phyloP scores from a whole-genome alignment of 768 basidiomycete species.

The Russula griseocarnosa region DNA sequence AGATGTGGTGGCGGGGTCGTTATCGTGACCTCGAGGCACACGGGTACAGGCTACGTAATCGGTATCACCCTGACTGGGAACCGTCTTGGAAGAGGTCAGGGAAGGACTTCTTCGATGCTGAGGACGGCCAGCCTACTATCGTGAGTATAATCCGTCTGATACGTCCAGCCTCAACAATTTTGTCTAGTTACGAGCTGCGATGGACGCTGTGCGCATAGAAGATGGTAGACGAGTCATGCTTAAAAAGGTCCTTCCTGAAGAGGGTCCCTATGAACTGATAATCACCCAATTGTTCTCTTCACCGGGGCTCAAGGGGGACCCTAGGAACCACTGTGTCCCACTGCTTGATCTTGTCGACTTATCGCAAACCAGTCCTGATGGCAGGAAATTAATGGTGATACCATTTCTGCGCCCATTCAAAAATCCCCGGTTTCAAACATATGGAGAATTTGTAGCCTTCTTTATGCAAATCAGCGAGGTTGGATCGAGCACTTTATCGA shows the following conservation, averaged over 20 bases:
- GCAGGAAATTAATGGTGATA: constrained; percentile 24
- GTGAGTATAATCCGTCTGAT: background rate
- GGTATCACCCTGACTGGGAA: constrained; percentile 16
- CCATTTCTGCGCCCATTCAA: constrained; percentile 26
- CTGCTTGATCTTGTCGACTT: constrained; percentile 22
- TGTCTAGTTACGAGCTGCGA: constrained; percentile 10
- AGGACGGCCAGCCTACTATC: constrained; percentile 17
- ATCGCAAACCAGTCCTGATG: background rate
- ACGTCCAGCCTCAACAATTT: background rate
- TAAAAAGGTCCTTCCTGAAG: constrained; percentile 25
- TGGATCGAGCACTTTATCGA: background rate
- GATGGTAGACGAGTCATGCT: constrained; percentile 27
- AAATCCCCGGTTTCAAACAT: constrained; percentile 25
- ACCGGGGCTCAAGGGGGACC: constrained; percentile 6
- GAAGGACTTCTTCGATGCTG: constrained; percentile 10
- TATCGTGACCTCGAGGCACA: constrained; percentile 14
- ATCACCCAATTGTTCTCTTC: constrained; percentile 14
- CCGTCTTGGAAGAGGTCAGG: constrained; percentile 10
- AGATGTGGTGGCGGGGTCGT: constrained; percentile 18
- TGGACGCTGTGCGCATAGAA: constrained; percentile 25
- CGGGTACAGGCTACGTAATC: constrained; percentile 20
- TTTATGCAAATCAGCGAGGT: constrained; percentile 24
- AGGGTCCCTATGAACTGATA: constrained; percentile 19
- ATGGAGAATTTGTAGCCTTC: constrained; percentile 28
- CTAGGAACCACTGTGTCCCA: constrained; percentile 27